Base-by-base conservation (phyloP, 805 yeast species). In the Kodamaea kakaduensis region DNA sequence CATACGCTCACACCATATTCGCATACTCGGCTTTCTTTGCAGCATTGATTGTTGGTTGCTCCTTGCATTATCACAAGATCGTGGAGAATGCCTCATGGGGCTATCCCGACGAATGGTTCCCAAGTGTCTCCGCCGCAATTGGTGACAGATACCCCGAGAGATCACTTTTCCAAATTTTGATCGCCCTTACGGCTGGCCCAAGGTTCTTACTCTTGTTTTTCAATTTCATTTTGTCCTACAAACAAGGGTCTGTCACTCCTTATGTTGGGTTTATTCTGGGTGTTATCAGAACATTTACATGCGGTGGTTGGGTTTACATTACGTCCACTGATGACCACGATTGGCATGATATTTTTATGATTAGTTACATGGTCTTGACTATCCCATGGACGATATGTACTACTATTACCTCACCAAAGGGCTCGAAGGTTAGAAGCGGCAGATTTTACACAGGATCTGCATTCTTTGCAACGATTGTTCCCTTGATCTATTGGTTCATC, bases 291-390 rank as follows among this genome's bases (percentile, higher is more conserved):
- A 93, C 98, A 0, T 74, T 93, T 37, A 82, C 96, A 2, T 93
- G 97, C 54, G 98, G 98, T 53, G 97, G 97, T 9, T 93, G 97
- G 97, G 95, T 94, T 6, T 93, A 93, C 55, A 84, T 93, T 44
- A 93, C 98, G 1, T 84, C 96, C 5, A 87, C 97, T 1, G 98
- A 93, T 58, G 96, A 93, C 56, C 97, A 90, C 50, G 96, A 90
- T 59, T 79, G 82, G 66, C 98, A 93, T 57, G 97, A 93, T 54
- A 77, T 93, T 27, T 90, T 90, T 56, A 93, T 93, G 98, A 87
- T 93, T 42, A 57, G 82, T 17, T 93, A 93, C 61, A 83, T 93
- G 40, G 74, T 88, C 1, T 69, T 90, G 42, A 89, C 97, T 1
- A 67, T 90, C 24, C 98, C 98, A 2, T 93, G 97, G 96, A 83